phyloP scores from a whole-genome alignment of 2,329 filamentous ascomycete species.

The Tolypocladium tundrense region DNA sequence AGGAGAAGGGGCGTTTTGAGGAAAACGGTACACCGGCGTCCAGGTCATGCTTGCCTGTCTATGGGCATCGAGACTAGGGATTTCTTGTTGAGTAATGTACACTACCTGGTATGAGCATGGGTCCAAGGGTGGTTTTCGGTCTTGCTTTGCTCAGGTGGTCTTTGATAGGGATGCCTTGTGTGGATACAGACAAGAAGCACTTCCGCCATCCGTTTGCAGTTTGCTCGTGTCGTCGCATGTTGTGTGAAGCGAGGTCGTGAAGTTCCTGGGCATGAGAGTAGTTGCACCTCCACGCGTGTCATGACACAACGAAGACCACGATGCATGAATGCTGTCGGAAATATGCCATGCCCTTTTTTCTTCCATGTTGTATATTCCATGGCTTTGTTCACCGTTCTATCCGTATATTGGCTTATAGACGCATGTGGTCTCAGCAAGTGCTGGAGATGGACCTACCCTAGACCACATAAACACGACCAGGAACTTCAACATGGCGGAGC shows the following conservation, averaged over 20 bases:
- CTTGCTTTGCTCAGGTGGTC: background rate
- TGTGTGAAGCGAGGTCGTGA: background rate
- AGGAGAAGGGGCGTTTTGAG: background rate
- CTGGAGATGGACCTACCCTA: background rate
- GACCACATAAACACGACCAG: background rate
- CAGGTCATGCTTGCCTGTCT: background rate
- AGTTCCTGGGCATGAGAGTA: no score
- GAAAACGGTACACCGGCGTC: background rate
- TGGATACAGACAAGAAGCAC: background rate
- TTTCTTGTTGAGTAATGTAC: background rate
- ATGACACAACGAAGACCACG: no score
- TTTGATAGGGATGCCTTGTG: background rate
- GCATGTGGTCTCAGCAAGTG: no score
- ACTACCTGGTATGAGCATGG: background rate
- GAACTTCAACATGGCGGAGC: background rate
- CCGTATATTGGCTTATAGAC: no score
- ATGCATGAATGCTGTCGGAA: no score
- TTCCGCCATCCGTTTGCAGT: background rate
- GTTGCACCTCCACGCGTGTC: no score
- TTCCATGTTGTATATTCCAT: no score
- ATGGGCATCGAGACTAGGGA: background rate
- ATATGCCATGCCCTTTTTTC: no score
- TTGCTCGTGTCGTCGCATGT: background rate
- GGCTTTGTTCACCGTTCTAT: no score
- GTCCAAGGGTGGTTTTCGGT: background rate